Conservation (phyloP, 139 green algal species). For the Dunaliella primolecta region DNA sequence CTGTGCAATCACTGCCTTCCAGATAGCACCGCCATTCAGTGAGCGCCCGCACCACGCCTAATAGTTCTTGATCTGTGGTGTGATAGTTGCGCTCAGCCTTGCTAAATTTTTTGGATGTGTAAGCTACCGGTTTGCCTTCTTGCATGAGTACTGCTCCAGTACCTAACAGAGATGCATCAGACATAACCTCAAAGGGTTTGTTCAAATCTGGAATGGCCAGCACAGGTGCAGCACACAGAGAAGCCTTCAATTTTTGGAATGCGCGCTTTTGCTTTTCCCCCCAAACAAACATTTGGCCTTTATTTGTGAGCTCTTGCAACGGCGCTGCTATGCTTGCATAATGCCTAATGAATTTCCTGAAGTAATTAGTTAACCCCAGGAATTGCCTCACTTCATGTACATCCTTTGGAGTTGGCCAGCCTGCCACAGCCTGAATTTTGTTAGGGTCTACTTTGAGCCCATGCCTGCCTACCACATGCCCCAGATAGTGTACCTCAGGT, state of each 20-base stretch:
- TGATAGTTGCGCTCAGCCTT: constrained; percentile 28
- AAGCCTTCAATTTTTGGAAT: constrained; percentile 26
- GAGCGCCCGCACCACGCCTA: background rate
- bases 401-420: background rate
- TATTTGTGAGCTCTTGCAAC: constrained; percentile 15
- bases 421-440: background rate
- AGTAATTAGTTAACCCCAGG: constrained; percentile 35
- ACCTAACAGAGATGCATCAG: constrained; percentile 24
- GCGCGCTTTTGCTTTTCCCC: constrained; percentile 1
- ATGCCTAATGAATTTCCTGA: constrained; percentile 28
- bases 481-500: constrained; percentile 10
- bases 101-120: constrained; percentile 23
- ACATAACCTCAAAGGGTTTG: constrained; percentile 17
- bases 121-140: constrained; percentile 24
- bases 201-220: constrained; percentile 17
- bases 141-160: constrained; percentile 34
- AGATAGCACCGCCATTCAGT: background rate
- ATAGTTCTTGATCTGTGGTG: constrained; percentile 28
- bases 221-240: constrained; percentile 29
- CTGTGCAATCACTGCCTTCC: background rate
- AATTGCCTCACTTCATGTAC: background rate
- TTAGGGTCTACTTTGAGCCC: background rate
- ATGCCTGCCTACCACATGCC: background rate
- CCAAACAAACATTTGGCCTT: constrained; percentile 5
- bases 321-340: constrained; percentile 22